Evolutionary conservation across 768 basidiomycete species (phyloP).

Genomic region (Hericium coralloides): DNA sequence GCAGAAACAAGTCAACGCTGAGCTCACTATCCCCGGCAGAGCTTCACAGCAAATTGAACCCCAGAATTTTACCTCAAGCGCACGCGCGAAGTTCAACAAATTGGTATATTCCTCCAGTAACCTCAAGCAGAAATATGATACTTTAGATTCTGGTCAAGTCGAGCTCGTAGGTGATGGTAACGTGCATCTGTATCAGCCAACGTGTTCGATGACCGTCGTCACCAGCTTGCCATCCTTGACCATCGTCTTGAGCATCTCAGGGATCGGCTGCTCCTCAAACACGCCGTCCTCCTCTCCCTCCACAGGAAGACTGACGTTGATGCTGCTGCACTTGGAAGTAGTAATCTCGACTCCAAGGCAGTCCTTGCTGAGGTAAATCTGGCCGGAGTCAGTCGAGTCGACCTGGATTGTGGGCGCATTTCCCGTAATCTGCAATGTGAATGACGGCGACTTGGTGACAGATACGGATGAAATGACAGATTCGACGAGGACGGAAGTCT

Average conservation of each 20-base stretch:
- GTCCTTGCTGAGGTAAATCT: conserved; percentile 84
- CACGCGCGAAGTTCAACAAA: too few relatives aligned
- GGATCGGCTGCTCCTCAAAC: conserved; percentile 82
- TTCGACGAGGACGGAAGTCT: conserved; percentile 82
- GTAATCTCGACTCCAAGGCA: conserved; percentile 80
- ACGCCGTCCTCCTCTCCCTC: conserved; percentile 88
- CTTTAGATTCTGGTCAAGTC: too few relatives aligned
- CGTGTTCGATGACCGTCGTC: conserved; percentile 85
- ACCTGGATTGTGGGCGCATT: conserved; percentile 86
- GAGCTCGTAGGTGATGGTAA: too few relatives aligned
- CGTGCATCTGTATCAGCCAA: conserved; percentile 29
- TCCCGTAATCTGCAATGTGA: conserved; percentile 87
- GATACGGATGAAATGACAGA: conserved; percentile 89
- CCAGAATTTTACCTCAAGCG: too few relatives aligned
- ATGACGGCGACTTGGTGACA: conserved; percentile 87
- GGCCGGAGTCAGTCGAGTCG: conserved; percentile 92
- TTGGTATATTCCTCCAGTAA: too few relatives aligned
- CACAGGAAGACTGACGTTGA: conserved; percentile 85
- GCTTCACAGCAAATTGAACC: too few relatives aligned
- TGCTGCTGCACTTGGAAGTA: conserved; percentile 86
- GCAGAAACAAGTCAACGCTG: too few relatives aligned
- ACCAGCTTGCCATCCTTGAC: conserved; percentile 77
- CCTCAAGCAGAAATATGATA: too few relatives aligned
- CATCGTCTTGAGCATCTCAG: conserved; percentile 91
- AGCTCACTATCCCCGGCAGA: too few relatives aligned